These are phyloP conservation scores for Citropsis articulata DNA, from an alignment of 345 rosid genomes.

Conservation along the genomic window DNA sequence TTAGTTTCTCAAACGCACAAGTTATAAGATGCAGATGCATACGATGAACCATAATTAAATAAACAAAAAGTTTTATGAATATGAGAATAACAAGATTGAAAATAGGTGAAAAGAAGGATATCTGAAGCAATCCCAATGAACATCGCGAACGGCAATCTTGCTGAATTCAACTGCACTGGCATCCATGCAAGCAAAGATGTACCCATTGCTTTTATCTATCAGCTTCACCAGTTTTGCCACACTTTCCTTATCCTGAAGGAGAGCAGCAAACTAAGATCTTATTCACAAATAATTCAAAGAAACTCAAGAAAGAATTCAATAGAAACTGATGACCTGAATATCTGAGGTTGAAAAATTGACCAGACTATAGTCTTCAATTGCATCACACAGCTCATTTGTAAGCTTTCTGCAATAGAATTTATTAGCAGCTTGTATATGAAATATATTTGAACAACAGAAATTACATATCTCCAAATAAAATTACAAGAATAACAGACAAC, in stretches of 20 bases:
- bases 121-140: conserved; percentile 88
- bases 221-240: conserved; percentile 78
- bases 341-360: conserved; percentile 83
- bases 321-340: conserved; percentile 61
- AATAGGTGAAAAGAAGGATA: conserved; percentile 49
- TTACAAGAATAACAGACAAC: not conserved
- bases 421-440: not conserved
- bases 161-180: conserved; percentile 87
- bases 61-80: not conserved
- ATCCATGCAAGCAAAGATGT: conserved; percentile 72
- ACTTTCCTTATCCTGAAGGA: conserved; percentile 79
- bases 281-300: conserved; percentile 7
- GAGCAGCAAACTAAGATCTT: not conserved
- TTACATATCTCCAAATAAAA: not conserved
- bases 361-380: conserved; percentile 65
- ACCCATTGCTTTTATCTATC: conserved; percentile 86
- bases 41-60: no score
- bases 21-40: no score
- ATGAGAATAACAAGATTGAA: not conserved
- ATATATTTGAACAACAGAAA: not conserved
- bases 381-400: conserved; percentile 78
- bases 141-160: conserved; percentile 74
- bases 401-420: conserved; percentile 58
- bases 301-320: not conserved
- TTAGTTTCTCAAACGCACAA: no score